A percentile compares a stretch with the other conserved stretches of the same genome.
Evolutionary conservation across 73 alveolate genomes (phyloP).

Genomic region (Blepharisma japonicum): DNA sequence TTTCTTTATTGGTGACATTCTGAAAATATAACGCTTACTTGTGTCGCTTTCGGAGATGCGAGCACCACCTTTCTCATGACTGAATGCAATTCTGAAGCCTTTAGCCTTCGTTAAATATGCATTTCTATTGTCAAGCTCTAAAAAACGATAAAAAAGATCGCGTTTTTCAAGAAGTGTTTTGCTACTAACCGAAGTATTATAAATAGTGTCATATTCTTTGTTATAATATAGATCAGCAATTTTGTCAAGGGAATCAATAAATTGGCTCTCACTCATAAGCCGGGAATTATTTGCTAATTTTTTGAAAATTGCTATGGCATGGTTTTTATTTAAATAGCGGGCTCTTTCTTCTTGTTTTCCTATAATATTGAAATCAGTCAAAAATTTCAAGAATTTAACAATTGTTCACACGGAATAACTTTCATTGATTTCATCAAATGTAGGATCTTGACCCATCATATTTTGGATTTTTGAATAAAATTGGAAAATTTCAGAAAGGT

Average conservation of each 20-base stretch:
- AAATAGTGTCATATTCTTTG: neutral
- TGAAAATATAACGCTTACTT: neutral
- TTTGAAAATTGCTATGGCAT: neutral
- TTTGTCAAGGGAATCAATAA: slow-evolving; percentile 26
- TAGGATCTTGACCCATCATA: neutral
- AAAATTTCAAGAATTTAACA: slow-evolving; percentile 10
- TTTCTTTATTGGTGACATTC: neutral
- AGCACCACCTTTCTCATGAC: neutral
- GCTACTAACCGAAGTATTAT: neutral
- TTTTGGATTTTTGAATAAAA: slow-evolving; percentile 23
- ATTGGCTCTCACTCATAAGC: neutral
- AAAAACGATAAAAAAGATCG: neutral
- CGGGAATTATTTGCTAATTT: slow-evolving; percentile 6
- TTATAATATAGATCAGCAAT: neutral
- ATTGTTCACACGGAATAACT: neutral
- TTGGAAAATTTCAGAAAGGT: neutral
- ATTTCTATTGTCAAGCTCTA: neutral
- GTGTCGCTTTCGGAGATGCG: neutral
- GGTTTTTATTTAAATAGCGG: neutral
- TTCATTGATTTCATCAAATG: neutral
- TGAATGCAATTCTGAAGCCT: neutral
- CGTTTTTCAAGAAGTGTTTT: neutral
- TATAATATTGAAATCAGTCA: neutral
- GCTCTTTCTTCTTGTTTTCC: neutral
- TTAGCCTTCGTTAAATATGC: neutral